These are phyloP conservation scores for Lasiosphaeria miniovina DNA, from an alignment of 495 filamentous ascomycete species.

Conservation along the genomic window DNA sequence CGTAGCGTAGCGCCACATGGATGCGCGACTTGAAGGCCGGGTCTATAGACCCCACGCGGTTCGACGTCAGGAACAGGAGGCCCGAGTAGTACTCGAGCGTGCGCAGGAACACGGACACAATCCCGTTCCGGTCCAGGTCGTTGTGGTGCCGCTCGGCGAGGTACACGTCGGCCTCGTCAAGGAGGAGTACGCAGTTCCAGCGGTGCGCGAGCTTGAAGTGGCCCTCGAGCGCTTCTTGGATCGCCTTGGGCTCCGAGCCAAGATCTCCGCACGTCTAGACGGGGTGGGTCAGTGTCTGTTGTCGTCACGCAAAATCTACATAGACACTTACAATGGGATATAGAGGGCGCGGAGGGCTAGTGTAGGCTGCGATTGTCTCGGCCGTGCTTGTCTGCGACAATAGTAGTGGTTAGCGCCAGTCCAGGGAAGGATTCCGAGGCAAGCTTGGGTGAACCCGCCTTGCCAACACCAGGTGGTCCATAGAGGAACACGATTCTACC, in stretches of 20 bases:
- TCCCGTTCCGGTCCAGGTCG: constrained; percentile 28
- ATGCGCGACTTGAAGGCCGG: constrained; percentile 50
- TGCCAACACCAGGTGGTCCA: constrained; percentile 49
- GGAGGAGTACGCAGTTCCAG: constrained; percentile 67
- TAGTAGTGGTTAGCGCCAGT: constrained; percentile 7
- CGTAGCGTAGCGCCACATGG: constrained; percentile 44
- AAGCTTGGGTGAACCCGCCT: constrained; percentile 48
- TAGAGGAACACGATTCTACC: constrained; percentile 47
- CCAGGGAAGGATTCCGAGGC: constrained; percentile 39
- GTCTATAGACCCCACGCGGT: constrained; percentile 38
- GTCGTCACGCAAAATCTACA: too few relatives aligned
- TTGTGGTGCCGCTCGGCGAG: constrained; percentile 27
- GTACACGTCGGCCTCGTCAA: constrained; percentile 35
- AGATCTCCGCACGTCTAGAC: constrained; percentile 39
- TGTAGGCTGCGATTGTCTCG: too few relatives aligned
- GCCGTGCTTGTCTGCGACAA: too few relatives aligned
- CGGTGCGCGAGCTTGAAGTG: constrained; percentile 79
- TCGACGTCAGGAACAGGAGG: constrained; percentile 48
- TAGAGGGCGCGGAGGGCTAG: too few relatives aligned
- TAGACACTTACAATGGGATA: too few relatives aligned
- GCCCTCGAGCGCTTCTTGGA: constrained; percentile 73
- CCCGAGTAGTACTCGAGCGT: constrained; percentile 48
- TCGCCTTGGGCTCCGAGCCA: constrained; percentile 33
- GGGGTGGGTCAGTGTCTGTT: constrained; percentile 29
- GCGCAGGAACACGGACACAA: constrained; percentile 53